Evolutionary conservation across 441 rosid species (phyloP), one percentile per base, ranked within the genome.

Genomic region (Eruca vesicaria): DNA sequence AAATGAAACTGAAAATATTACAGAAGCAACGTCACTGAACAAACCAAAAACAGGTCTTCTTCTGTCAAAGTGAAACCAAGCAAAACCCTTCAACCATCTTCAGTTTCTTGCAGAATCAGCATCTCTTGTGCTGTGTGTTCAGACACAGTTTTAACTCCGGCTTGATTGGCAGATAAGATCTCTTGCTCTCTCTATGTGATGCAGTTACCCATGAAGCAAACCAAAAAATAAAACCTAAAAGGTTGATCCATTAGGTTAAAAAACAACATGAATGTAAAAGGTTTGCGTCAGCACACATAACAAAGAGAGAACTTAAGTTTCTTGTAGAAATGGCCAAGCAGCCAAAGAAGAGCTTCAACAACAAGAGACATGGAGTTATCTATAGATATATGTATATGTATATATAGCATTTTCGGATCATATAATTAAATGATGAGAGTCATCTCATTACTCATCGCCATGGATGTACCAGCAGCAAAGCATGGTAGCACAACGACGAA

Each of bases 401-500:
- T 56, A 41, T 63, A 26, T 20, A 69, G 43, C 73, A 58, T 58
- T 10, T 33, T 58, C 2, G 16, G 35, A 50, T 38, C 18, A 18
- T 58, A 63, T 28, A 28, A n/a, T 9, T 8, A 36, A 48, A 36
- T 58, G 14, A 38, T 33, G 55, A 69, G 72, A 66, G 50, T 36
- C 9, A 77, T 72, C 55, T 53, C 53, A 53, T 67, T 68, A 78
- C 66, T 92, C 94, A 72, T 94, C 99, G 6, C 89, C 97, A 0
- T 90, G 90, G 55, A 92, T 90, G 78, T 90, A 92, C 94, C 93
- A 92, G 81, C 99, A 94, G 48, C 92, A 86, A 32, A 94, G 98
- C 96, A 94, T 90, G 70, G 99, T 90, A 41, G 94, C 97, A 18
- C 98, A 94, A 19, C 98, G 97, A 72, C 96, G 88, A 29, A 94